These are phyloP conservation scores for Bondarzewia mesenterica DNA, from an alignment of 1,284 basidiomycete genomes.

Conservation along the genomic window DNA sequence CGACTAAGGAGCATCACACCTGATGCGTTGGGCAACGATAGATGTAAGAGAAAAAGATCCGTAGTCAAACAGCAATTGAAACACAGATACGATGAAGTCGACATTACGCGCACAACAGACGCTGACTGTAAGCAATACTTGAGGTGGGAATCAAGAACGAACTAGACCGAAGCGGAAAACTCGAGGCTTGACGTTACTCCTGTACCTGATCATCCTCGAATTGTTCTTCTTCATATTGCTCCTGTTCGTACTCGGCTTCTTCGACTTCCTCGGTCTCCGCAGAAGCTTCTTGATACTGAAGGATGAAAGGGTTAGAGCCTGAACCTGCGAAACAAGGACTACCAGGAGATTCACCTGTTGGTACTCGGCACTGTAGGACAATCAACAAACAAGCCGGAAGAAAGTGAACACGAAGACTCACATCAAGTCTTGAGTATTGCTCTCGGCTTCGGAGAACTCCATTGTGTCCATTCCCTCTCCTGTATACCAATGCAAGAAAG, in stretches of 20 bases:
- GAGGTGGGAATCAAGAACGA: too few relatives aligned
- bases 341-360: slow-evolving; percentile 42
- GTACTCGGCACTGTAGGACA: slow-evolving; percentile 50
- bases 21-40: too few relatives aligned
- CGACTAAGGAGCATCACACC: too few relatives aligned
- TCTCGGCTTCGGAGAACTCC: slow-evolving; percentile 91
- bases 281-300: slow-evolving; percentile 57
- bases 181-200: too few relatives aligned
- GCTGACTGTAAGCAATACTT: too few relatives aligned
- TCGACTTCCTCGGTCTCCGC: neutral
- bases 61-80: too few relatives aligned
- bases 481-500: slow-evolving; percentile 90
- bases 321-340: neutral
- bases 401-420: slow-evolving; percentile 29
- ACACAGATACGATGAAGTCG: too few relatives aligned
- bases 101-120: too few relatives aligned
- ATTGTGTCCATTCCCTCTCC: slow-evolving; percentile 88
- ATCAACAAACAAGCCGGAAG: slow-evolving; percentile 4
- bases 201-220: slow-evolving; percentile 14
- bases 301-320: slow-evolving; percentile 1
- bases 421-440: slow-evolving; percentile 77
- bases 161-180: too few relatives aligned
- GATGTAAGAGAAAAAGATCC: too few relatives aligned
- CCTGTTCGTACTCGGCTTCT: neutral
- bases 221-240: slow-evolving; percentile 26